Conservation (phyloP, 2,329 filamentous ascomycete species). For the Hawksworthiomyces lignivorus region DNA sequence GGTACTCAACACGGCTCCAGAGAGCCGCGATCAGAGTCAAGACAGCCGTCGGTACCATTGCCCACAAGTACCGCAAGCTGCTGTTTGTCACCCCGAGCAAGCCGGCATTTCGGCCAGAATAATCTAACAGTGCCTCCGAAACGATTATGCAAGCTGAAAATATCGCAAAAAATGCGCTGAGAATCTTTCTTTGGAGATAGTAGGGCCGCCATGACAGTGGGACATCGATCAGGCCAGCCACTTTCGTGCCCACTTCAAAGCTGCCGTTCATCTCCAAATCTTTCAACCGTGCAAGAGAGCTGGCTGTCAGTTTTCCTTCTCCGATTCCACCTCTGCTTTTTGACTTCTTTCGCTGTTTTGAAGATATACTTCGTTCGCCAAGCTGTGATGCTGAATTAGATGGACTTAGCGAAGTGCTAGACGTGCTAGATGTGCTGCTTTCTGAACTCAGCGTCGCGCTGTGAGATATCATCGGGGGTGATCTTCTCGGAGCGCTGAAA, state of each 20-base stretch:
- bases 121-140: slow-evolving; percentile 23
- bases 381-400: slow-evolving; percentile 18
- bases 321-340: background rate
- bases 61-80: slow-evolving; percentile 27
- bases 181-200: slow-evolving; percentile 26
- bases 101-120: slow-evolving; percentile 24
- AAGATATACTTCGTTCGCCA: background rate
- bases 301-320: background rate
- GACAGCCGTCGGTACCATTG: slow-evolving; percentile 27
- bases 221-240: slow-evolving; percentile 19
- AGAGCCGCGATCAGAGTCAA: slow-evolving; percentile 24
- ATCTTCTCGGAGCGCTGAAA: slow-evolving; percentile 18
- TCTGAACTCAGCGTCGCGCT: slow-evolving; percentile 1
- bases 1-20: slow-evolving; percentile 32
- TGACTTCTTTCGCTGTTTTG: background rate
- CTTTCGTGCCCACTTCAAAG: slow-evolving; percentile 9
- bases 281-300: slow-evolving; percentile 4
- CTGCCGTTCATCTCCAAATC: slow-evolving; percentile 5
- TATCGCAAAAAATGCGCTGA: slow-evolving; percentile 22
- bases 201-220: slow-evolving; percentile 27
- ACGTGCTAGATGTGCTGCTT: slow-evolving; percentile 12
- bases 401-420: slow-evolving; percentile 15
- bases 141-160: slow-evolving; percentile 23
- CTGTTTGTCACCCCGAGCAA: slow-evolving; percentile 12
- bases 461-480: slow-evolving; percentile 7